phyloP scores from a whole-genome alignment of 352 stramenopile genomes.

The Phytopythium litorale region DNA sequence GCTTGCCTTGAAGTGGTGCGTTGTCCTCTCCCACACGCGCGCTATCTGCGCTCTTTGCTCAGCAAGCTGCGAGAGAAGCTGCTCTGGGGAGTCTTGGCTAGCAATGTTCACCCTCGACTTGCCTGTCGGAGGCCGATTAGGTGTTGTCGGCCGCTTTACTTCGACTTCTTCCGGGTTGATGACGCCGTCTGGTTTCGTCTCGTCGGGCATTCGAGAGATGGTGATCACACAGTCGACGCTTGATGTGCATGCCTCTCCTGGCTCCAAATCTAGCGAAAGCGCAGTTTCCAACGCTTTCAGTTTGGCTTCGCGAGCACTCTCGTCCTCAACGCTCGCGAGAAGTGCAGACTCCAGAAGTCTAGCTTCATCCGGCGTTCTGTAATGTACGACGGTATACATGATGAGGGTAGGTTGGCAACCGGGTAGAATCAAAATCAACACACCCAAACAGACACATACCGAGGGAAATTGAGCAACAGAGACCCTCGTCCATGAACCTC shows the following conservation, averaged over 20 bases:
- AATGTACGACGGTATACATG: background rate
- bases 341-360: slow-evolving; percentile 47
- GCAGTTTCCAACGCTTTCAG: background rate
- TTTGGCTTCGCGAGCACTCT: background rate
- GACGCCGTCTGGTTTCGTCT: background rate
- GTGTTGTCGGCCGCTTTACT: background rate
- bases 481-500: background rate
- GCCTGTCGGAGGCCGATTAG: slow-evolving; percentile 2
- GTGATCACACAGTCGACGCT: slow-evolving; percentile 22
- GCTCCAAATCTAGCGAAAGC: background rate
- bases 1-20: slow-evolving; percentile 16
- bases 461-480: slow-evolving; percentile 51
- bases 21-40: slow-evolving; percentile 19
- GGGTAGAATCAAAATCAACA: background rate
- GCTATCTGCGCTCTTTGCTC: slow-evolving; percentile 17
- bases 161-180: background rate
- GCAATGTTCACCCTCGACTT: background rate
- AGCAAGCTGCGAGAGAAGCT: background rate
- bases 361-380: slow-evolving; percentile 42
- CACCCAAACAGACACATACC: slow-evolving; percentile 13
- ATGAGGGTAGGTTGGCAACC: too few species aligned
- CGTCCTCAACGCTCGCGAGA: slow-evolving; percentile 12
- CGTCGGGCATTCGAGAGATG: slow-evolving; percentile 8
- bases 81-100: background rate
- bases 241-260: slow-evolving; percentile 5